Evolutionary conservation across 2,329 filamentous ascomycete species (phyloP).

Genomic region (Scedosporium boydii): DNA sequence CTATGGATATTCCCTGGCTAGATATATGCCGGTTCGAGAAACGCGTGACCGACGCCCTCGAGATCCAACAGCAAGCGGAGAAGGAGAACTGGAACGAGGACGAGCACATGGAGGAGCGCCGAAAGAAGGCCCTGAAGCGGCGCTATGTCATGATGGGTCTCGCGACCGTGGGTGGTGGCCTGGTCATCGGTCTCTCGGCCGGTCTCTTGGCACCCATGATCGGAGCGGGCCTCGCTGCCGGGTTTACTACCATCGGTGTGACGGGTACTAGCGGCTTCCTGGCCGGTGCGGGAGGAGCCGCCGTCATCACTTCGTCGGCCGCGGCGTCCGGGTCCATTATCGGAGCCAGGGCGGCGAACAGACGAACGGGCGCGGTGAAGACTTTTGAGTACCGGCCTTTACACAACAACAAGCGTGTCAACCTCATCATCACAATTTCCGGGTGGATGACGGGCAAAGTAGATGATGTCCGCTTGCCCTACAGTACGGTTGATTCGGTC

Average conservation of each 20-base stretch:
- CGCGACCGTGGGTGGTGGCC: conserved; percentile 86
- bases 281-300: conserved; percentile 83
- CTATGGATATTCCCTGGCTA: conserved; percentile 75
- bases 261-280: conserved; percentile 82
- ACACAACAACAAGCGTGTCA: conserved; percentile 96
- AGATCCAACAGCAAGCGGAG: conserved; percentile 92
- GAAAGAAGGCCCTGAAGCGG: conserved; percentile 71
- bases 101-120: conserved; percentile 78
- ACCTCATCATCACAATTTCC: conserved; percentile 87
- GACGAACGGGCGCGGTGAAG: conserved; percentile 82
- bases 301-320: conserved; percentile 84
- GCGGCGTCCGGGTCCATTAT: conserved; percentile 82
- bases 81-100: conserved; percentile 98
- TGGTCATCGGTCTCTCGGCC: conserved; percentile 91
- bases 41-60: conserved; percentile 87
- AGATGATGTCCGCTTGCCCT: conserved; percentile 91
- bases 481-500: conserved; percentile 89
- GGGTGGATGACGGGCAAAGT: conserved; percentile 99
- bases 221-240: conserved; percentile 84
- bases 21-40: conserved; percentile 97
- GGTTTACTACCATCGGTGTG: conserved; percentile 91
- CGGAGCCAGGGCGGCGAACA: conserved; percentile 73
- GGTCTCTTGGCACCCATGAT: conserved; percentile 89
- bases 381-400: conserved; percentile 95
- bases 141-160: conserved; percentile 93